These are phyloP conservation scores for Ophiostoma perfectum DNA, from an alignment of 2,329 filamentous ascomycete species.

Conservation along the genomic window DNA sequence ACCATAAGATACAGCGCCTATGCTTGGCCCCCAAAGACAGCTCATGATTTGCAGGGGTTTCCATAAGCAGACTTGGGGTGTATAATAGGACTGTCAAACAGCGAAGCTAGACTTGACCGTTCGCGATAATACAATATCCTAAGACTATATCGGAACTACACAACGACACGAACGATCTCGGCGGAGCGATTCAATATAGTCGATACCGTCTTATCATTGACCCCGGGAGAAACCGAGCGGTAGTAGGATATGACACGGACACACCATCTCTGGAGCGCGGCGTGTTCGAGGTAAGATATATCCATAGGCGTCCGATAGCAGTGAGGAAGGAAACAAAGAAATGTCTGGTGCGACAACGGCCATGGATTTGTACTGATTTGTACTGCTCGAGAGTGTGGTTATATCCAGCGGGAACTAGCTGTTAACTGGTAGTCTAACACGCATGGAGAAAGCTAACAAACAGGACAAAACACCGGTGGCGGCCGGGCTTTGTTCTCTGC, in stretches of 20 bases:
- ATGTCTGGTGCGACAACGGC: neutral
- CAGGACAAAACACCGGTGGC: too few species aligned
- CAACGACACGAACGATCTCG: neutral
- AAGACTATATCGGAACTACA: neutral
- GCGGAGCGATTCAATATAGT: neutral
- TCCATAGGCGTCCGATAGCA: neutral
- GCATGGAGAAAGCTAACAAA: neutral
- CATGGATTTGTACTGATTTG: neutral
- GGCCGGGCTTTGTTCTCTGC: too few species aligned
- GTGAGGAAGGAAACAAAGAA: neutral
- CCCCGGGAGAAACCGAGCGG: neutral
- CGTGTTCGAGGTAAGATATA: too few species aligned
- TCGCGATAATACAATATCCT: neutral
- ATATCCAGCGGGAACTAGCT: neutral
- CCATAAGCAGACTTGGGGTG: too few species aligned
- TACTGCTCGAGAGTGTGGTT: too few species aligned
- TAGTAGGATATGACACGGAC: neutral
- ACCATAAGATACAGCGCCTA: too few species aligned
- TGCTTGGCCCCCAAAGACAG: too few species aligned
- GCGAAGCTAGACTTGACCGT: too few species aligned
- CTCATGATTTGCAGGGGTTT: too few species aligned
- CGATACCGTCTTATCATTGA: neutral
- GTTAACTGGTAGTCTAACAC: neutral
- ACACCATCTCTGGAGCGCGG: too few species aligned
- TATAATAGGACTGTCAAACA: too few species aligned